Percentiles rank a stretch among this genome's conserved stretches.
phyloP scores from a whole-genome alignment of 352 stramenopile genomes.

The Phytopythium helicoides region DNA sequence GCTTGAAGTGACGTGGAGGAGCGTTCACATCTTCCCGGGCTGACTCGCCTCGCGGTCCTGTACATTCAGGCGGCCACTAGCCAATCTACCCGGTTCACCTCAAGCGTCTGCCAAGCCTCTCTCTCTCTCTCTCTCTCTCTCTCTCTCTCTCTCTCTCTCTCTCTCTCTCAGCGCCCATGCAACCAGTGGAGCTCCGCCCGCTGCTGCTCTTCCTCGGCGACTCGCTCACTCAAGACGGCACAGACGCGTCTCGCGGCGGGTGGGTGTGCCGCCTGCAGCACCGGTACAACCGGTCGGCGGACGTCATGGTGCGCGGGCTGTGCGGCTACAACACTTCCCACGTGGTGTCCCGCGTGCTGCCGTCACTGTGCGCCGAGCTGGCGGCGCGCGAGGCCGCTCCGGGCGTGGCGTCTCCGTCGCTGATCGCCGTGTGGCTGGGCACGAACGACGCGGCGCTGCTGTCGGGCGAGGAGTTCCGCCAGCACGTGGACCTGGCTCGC shows the following conservation, averaged over 20 bases:
- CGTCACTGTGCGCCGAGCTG: conserved; percentile 24
- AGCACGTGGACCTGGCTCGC: conserved; percentile 42
- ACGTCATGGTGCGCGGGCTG: conserved; percentile 51
- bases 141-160: no score
- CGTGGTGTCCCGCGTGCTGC: conserved; percentile 24
- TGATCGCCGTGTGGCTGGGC: conserved; percentile 58
- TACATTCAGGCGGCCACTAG: no score
- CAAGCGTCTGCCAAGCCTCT: no score
- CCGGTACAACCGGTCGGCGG: conserved; percentile 43
- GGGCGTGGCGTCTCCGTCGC: conserved; percentile 16
- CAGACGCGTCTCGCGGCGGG: conserved; percentile 25
- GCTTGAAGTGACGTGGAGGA: no score
- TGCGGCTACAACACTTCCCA: conserved; percentile 55
- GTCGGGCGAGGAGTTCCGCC: conserved; percentile 18
- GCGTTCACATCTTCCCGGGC: no score
- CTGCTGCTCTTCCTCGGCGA: conserved; percentile 18
- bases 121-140: no score
- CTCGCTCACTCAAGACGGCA: conserved; percentile 46
- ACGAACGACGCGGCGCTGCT: conserved; percentile 56
- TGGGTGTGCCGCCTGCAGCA: conserved; percentile 43
- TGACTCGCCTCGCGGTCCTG: no score
- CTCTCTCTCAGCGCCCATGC: background rate
- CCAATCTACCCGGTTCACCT: no score
- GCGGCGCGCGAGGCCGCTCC: background rate
- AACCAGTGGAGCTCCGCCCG: background rate